These are phyloP conservation scores for Alnus rubra DNA, from an alignment of 306 rosid species.

Conservation along the genomic window DNA sequence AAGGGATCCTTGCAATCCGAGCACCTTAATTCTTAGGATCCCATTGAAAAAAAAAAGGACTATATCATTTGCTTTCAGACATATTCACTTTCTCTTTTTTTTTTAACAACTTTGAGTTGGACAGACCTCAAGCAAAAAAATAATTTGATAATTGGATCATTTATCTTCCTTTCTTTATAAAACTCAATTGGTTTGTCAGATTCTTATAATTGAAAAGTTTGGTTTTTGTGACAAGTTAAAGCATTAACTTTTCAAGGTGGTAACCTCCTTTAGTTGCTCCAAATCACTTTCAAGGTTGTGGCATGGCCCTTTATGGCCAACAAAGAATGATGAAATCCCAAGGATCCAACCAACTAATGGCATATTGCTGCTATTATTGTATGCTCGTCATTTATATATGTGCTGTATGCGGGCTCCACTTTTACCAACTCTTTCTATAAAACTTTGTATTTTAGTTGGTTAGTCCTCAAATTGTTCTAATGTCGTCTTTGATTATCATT, in stretches of 20 bases:
- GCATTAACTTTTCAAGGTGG: not conserved
- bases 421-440: not conserved
- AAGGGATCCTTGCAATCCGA: too few relatives aligned
- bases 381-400: not conserved
- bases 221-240: not conserved
- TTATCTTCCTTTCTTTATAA: not conserved
- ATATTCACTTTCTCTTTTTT: too few relatives aligned
- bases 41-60: too few relatives aligned
- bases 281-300: not conserved
- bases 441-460: not conserved
- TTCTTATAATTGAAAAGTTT: not conserved
- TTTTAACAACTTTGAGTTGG: not conserved
- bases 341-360: not conserved
- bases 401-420: not conserved
- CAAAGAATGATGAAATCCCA: not conserved
- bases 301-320: not conserved
- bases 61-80: too few relatives aligned
- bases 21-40: too few relatives aligned
- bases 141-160: not conserved
- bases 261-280: not conserved
- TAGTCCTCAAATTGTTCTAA: not conserved
- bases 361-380: not conserved
- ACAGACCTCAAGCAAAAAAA: not conserved
- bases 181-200: not conserved
- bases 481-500: not conserved